Conservation (phyloP, 208 protist genomes). For the Leptomonas pyrrhocoris region DNA sequence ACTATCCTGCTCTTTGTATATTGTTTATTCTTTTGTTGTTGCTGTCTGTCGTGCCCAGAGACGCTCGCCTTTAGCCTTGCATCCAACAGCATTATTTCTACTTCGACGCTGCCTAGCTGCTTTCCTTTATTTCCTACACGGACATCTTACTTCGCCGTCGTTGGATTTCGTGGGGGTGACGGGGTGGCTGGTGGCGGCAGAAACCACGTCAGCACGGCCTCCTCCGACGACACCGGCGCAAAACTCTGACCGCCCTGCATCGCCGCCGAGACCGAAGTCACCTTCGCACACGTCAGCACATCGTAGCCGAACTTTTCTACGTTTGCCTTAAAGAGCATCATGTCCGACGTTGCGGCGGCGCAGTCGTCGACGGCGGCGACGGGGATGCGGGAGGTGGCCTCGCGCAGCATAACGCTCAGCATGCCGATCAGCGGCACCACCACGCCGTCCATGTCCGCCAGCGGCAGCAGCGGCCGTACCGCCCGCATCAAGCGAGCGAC, state of each 20-base stretch:
- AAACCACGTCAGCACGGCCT: conserved; percentile 78
- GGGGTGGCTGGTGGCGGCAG: conserved; percentile 24
- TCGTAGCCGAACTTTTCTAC: conserved; percentile 92
- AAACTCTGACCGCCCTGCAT: conserved; percentile 39
- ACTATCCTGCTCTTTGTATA: no score
- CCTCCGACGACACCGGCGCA: conserved; percentile 51
- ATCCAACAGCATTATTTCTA: no score
- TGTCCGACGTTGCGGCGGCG: conserved; percentile 54
- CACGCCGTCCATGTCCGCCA: conserved; percentile 63
- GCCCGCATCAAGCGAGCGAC: conserved; percentile 71
- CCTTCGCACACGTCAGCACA: conserved; percentile 70
- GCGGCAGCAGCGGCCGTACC: conserved; percentile 68
- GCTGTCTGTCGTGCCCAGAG: no score
- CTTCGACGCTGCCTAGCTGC: no score
- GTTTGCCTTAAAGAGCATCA: conserved; percentile 90
- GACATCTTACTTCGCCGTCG: conserved; percentile 14
- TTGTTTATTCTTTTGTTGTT: no score
- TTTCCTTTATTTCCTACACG: no score
- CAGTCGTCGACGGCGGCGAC: conserved; percentile 34
- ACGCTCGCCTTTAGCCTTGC: no score
- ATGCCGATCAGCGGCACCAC: conserved; percentile 77
- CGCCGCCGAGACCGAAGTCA: conserved; percentile 38
- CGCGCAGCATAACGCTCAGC: conserved; percentile 63
- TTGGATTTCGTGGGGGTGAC: neutral
- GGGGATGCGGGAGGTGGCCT: conserved; percentile 52